Evolutionary conservation across 305 asterid species (phyloP), one percentile per base, ranked within the genome.

Genomic region (Stenogyne calaminthoides): DNA sequence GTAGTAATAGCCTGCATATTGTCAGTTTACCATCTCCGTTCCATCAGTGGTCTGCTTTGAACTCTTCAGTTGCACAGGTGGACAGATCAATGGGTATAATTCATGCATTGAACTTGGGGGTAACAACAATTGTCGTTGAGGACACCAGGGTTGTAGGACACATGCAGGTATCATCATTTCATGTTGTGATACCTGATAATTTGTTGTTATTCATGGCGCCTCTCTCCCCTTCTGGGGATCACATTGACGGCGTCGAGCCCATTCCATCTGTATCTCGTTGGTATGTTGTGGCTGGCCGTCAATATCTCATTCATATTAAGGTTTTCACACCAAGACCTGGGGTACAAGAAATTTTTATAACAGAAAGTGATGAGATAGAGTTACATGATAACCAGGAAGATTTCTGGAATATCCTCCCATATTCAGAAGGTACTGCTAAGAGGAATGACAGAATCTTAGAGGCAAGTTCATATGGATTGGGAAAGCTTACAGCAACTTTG

Each of bases 141-240:
- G 98, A 93, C 78, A 88, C 86, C 66, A 84, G 98, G 82, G 98
- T 93, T 70, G 88, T 73, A 73, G 97, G 95, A 56, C 97, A 93
- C 79, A 77, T 81, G 76, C 98, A 88, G 79, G 74, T 82, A 66
- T 93, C 98, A 67, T 88, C 97, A 62, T 85, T 93, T 55, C 88
- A 87, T 71, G 97, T 91, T 76, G 96, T 89, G 77, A 46, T 93
- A 56, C 97, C 98, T 34, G 98, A 89, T 69, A 84, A 86, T 67
- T 77, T 93, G 70, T 58, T 83, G 76, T 71, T 93, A 77, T 86
- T 80, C 72, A 62, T 91, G 66, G 79, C 84, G 27, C 96, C 92
- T 32, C 83, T 91, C 47, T 86, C 96, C 51, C 75, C 46, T 77
- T 82, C 88, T 73, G 90, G 86, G 69, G 86, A 56, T 83, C 83